Percentiles rank a stretch among this genome's conserved stretches.
Evolutionary conservation across 305 asterid genomes (phyloP).

Genomic region (Fraxinus paxiana): DNA sequence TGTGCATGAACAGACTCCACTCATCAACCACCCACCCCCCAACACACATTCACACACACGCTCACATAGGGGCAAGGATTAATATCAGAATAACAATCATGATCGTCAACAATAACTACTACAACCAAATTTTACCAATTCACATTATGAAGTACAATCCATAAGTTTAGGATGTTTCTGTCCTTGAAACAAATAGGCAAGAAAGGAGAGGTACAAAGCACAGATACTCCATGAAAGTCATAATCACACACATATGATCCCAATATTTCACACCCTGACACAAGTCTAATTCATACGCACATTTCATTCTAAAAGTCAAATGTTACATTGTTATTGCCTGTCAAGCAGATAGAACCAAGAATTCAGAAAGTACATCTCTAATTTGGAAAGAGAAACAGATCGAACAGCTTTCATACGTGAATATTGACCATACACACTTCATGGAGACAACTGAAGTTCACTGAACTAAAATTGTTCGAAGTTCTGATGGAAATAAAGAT

Average conservation of each 20-base stretch:
- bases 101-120: neutral
- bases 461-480: neutral
- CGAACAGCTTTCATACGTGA: neutral
- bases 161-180: neutral
- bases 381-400: neutral
- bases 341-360: neutral
- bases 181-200: neutral
- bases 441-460: neutral
- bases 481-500: neutral
- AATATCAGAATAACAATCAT: neutral
- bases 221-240: neutral
- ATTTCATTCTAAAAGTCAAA: neutral
- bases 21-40: neutral
- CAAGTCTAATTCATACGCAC: neutral
- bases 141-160: neutral
- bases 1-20: neutral
- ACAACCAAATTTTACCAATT: neutral
- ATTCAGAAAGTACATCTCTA: neutral
- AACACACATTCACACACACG: neutral
- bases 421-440: neutral
- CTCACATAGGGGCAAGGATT: neutral
- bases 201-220: neutral
- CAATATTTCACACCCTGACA: neutral
- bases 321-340: neutral
- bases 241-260: neutral